phyloP scores from a whole-genome alignment of 2,329 filamentous ascomycete genomes.

The Lasiodiplodia sp. region DNA sequence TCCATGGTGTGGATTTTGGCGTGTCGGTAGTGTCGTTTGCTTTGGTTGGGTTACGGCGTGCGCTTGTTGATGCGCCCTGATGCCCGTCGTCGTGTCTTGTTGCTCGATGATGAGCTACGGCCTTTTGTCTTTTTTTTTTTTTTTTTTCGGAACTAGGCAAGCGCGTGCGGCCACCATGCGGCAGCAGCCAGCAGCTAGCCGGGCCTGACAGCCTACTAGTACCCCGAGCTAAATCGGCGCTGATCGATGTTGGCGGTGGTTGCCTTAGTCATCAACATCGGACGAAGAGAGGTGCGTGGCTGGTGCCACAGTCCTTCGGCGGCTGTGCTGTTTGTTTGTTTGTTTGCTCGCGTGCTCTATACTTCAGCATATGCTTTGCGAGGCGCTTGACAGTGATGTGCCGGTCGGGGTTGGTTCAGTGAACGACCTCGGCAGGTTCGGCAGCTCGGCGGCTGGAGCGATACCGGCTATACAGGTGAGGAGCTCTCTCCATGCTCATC shows the following conservation, averaged over 20 bases:
- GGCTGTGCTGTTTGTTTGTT: background rate
- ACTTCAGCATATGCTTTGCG: no score
- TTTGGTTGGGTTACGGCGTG: background rate
- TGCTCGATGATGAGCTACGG: background rate
- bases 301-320: background rate
- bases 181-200: background rate
- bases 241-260: background rate
- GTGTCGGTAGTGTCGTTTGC: background rate
- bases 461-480: conserved; percentile 19
- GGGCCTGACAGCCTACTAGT: background rate
- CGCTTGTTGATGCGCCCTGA: background rate
- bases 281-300: background rate
- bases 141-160: background rate
- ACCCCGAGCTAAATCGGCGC: background rate
- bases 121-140: background rate
- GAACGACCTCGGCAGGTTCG: conserved; percentile 20
- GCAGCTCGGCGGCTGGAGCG: conserved; percentile 1
- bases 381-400: background rate
- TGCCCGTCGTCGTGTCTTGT: background rate
- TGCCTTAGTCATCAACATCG: background rate
- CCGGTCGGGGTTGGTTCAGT: background rate
- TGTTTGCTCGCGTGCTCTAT: background rate
- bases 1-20: background rate
- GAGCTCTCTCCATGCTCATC: background rate
- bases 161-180: no score